These are phyloP conservation scores for Chaetomium strumarium DNA, from an alignment of 2,329 filamentous ascomycete genomes.

Conservation along the genomic window DNA sequence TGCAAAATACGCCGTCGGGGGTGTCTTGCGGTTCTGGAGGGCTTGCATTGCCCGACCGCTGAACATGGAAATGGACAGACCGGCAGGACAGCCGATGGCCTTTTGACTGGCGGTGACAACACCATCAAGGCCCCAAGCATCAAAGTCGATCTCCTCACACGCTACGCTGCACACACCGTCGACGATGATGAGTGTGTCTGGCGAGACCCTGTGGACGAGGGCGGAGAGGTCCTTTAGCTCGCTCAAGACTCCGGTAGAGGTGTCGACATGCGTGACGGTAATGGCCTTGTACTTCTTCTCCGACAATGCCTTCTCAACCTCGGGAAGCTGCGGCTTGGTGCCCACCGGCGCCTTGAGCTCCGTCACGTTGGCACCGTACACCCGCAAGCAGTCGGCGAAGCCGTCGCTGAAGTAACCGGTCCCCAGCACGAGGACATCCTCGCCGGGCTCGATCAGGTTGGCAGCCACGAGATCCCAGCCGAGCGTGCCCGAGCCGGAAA, in stretches of 20 bases:
- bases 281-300: constrained; percentile 91
- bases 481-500: constrained; percentile 90
- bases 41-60: constrained; percentile 79
- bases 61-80: constrained; percentile 89
- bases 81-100: constrained; percentile 91
- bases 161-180: constrained; percentile 97
- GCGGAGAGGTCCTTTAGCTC: constrained; percentile 81
- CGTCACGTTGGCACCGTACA: constrained; percentile 85
- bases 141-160: constrained; percentile 91
- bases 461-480: constrained; percentile 96
- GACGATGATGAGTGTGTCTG: constrained; percentile 84
- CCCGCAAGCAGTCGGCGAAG: constrained; percentile 85
- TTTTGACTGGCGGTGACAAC: constrained; percentile 95
- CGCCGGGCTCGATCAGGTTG: constrained; percentile 83
- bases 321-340: constrained; percentile 74
- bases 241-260: constrained; percentile 90
- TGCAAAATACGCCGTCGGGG: constrained; percentile 84
- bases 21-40: constrained; percentile 74
- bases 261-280: constrained; percentile 95
- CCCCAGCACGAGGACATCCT: constrained; percentile 87
- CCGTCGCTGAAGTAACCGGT: constrained; percentile 96
- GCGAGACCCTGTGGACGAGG: constrained; percentile 78
- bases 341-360: constrained; percentile 88
- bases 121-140: constrained; percentile 88
- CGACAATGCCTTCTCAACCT: constrained; percentile 82